phyloP scores from a whole-genome alignment of 2,329 filamentous ascomycete genomes.

The Penicillium janthinellum region DNA sequence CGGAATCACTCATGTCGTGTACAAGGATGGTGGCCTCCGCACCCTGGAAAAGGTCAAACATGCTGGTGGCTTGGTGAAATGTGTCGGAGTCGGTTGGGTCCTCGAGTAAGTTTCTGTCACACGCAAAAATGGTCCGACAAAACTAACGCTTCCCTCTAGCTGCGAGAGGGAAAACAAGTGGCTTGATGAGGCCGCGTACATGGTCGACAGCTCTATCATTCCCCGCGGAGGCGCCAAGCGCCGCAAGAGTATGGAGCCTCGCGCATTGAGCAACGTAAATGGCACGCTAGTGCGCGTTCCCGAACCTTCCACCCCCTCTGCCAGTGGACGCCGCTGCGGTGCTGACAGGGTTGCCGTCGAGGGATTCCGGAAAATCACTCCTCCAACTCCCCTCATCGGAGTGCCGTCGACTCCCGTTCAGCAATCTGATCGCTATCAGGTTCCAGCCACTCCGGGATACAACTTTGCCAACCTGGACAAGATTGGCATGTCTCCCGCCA shows the following conservation, averaged over 20 bases:
- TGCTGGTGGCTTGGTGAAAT: conserved; percentile 73
- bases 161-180: conserved; percentile 76
- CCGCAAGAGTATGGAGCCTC: conserved; percentile 80
- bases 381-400: conserved; percentile 26
- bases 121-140: conserved; percentile 13
- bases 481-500: conserved; percentile 48
- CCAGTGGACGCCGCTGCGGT: conserved; percentile 32
- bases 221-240: conserved; percentile 71
- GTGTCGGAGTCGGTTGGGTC: conserved; percentile 86
- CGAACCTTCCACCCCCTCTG: conserved; percentile 30
- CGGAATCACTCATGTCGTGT: conserved; percentile 85
- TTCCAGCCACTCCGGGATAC: conserved; percentile 38
- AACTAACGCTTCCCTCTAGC: conserved; percentile 42
- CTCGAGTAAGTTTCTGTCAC: conserved; percentile 67
- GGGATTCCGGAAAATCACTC: conserved; percentile 38
- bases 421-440: conserved; percentile 23
- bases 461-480: conserved; percentile 41
- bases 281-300: conserved; percentile 57
- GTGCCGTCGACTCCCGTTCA: conserved; percentile 22
- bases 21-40: conserved; percentile 79
- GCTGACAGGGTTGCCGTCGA: conserved; percentile 34
- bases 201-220: conserved; percentile 66
- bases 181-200: conserved; percentile 72
- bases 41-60: conserved; percentile 80
- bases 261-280: conserved; percentile 68